These are phyloP conservation scores for Bipolaris oryzae DNA, from an alignment of 2,329 filamentous ascomycete species.

Conservation along the genomic window DNA sequence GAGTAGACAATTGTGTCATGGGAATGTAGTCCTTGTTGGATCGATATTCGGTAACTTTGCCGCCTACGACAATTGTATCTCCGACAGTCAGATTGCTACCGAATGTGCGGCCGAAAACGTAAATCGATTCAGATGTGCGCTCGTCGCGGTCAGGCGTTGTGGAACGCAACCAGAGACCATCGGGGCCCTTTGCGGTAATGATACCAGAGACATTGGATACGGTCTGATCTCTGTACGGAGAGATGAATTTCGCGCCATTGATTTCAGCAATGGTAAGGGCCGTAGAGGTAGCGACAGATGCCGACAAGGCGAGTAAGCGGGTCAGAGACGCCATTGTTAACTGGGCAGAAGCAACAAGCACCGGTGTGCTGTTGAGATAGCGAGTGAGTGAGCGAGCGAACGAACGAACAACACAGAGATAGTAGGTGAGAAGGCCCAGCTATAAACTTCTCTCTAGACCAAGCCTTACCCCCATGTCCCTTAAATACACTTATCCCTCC, in stretches of 20 bases:
- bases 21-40: slow-evolving; percentile 64
- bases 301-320: slow-evolving; percentile 25
- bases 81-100: slow-evolving; percentile 58
- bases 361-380: neutral
- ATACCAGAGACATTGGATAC: slow-evolving; percentile 67
- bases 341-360: neutral
- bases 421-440: neutral
- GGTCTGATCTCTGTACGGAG: slow-evolving; percentile 62
- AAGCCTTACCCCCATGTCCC: neutral
- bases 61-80: slow-evolving; percentile 66
- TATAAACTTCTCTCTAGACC: neutral
- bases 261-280: slow-evolving; percentile 61
- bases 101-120: slow-evolving; percentile 64
- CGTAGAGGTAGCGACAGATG: slow-evolving; percentile 22
- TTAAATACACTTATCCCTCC: neutral
- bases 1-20: slow-evolving; percentile 66
- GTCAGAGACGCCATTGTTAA: slow-evolving; percentile 20
- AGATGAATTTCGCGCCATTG: slow-evolving; percentile 69
- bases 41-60: slow-evolving; percentile 65
- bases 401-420: neutral
- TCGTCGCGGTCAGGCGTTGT: slow-evolving; percentile 61
- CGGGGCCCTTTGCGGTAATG: slow-evolving; percentile 66
- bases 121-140: slow-evolving; percentile 68
- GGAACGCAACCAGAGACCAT: slow-evolving; percentile 69
- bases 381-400: too few species aligned